Evolutionary conservation across 345 rosid species (phyloP).

Genomic region (Eucalyptus melliodora): DNA sequence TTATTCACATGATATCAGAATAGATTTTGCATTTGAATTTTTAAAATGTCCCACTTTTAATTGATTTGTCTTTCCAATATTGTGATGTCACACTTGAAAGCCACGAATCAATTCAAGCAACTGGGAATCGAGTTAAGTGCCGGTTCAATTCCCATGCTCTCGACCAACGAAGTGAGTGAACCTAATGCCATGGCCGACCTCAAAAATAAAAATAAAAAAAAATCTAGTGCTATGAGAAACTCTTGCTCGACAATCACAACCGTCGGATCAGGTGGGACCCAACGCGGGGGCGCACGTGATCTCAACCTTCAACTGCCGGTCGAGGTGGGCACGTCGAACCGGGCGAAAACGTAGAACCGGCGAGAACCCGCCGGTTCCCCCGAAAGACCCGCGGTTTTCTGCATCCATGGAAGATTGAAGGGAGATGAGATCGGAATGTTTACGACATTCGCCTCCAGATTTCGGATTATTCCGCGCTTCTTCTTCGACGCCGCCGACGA

Average conservation of each 20-base stretch:
- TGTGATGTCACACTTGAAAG: too few relatives aligned
- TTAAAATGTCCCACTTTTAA: too few relatives aligned
- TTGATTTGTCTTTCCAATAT: too few relatives aligned
- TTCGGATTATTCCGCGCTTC: not conserved
- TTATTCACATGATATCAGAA: not conserved
- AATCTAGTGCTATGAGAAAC: too few relatives aligned
- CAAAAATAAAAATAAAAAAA: too few relatives aligned
- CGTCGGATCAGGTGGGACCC: not conserved
- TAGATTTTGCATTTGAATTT: not conserved
- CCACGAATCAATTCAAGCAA: not conserved
- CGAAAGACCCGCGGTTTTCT: not conserved
- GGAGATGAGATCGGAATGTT: not conserved
- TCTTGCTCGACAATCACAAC: not conserved
- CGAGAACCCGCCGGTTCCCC: not conserved
- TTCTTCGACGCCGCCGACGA: not conserved
- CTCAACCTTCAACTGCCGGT: not conserved
- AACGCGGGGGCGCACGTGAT: not conserved
- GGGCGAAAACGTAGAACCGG: not conserved
- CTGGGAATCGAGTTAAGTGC: not conserved
- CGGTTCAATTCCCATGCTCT: too few relatives aligned
- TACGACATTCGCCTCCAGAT: not conserved
- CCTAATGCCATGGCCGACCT: too few relatives aligned
- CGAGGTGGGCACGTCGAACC: not conserved
- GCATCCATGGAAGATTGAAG: not conserved
- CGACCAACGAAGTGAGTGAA: too few relatives aligned